Conservation (phyloP, 2,329 filamentous ascomycete genomes). For the Meredithiella fracta region DNA sequence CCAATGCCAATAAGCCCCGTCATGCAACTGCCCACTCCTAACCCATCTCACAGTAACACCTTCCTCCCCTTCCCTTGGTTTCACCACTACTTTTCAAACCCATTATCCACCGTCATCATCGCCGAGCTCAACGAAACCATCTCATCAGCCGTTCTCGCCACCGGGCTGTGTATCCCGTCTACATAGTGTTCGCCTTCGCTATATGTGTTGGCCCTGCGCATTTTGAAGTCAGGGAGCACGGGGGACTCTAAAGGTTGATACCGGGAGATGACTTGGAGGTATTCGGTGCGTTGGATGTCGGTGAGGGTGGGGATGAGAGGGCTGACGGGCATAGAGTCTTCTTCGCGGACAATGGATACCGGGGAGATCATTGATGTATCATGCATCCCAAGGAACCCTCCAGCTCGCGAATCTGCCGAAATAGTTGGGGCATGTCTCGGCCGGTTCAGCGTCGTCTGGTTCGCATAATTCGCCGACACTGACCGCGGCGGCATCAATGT, state of each 20-base stretch:
- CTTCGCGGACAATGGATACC: background rate
- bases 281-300: no score
- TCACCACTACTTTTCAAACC: constrained; percentile 43
- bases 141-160: constrained; percentile 1
- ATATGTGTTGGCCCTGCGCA: background rate
- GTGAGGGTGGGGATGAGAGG: no score
- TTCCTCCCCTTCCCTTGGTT: constrained; percentile 25
- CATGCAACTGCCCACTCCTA: background rate
- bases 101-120: constrained; percentile 41
- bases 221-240: background rate
- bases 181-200: background rate
- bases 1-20: no score
- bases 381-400: no score
- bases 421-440: background rate
- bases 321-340: no score
- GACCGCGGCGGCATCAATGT: no score
- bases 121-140: constrained; percentile 29
- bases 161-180: background rate
- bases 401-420: no score
- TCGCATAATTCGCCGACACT: no score
- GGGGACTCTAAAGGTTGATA: no score
- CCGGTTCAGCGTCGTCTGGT: background rate
- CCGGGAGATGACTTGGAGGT: no score
- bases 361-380: background rate
- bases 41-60: background rate